Conservation (phyloP, 2,329 filamentous ascomycete species). For the Microsporum canis region DNA sequence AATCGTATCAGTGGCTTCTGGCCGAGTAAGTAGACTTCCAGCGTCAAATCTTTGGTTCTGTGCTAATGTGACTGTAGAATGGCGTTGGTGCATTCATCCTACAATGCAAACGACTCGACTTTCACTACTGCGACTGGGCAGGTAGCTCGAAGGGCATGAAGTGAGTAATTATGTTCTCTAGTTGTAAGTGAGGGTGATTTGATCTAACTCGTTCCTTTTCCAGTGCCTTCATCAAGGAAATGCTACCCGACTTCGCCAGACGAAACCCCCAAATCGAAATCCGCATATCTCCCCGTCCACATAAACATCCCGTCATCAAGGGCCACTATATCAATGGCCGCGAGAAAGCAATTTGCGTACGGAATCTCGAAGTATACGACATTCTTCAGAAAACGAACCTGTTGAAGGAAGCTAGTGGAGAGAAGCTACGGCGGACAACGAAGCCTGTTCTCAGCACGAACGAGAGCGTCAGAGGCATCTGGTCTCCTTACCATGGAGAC, state of each 20-base stretch:
- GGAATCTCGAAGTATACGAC: constrained; percentile 69
- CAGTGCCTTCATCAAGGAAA: constrained; percentile 69
- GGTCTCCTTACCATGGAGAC: constrained; percentile 52
- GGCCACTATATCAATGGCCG: constrained; percentile 89
- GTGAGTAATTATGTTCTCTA: constrained; percentile 38
- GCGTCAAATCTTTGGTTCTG: not conserved
- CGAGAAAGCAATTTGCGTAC: constrained; percentile 75
- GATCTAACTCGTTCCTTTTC: not conserved
- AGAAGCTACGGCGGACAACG: constrained; percentile 42
- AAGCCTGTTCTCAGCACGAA: constrained; percentile 52
- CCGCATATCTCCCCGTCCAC: constrained; percentile 77
- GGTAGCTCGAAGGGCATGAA: constrained; percentile 94
- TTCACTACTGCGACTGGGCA: constrained; percentile 95
- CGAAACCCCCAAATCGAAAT: constrained; percentile 84
- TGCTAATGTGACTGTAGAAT: constrained; percentile 50
- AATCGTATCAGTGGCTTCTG: constrained; percentile 44
- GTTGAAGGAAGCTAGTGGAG: constrained; percentile 37
- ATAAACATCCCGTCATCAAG: constrained; percentile 76
- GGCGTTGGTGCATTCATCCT: constrained; percentile 94
- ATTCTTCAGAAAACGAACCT: constrained; percentile 63
- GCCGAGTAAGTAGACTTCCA: constrained; percentile 39
- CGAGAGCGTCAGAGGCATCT: constrained; percentile 54
- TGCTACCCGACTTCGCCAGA: constrained; percentile 65
- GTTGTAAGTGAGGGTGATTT: not conserved
- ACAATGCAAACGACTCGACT: constrained; percentile 89